phyloP scores from a whole-genome alignment of 495 filamentous ascomycete genomes.

The Chlorociboria aeruginascens region DNA sequence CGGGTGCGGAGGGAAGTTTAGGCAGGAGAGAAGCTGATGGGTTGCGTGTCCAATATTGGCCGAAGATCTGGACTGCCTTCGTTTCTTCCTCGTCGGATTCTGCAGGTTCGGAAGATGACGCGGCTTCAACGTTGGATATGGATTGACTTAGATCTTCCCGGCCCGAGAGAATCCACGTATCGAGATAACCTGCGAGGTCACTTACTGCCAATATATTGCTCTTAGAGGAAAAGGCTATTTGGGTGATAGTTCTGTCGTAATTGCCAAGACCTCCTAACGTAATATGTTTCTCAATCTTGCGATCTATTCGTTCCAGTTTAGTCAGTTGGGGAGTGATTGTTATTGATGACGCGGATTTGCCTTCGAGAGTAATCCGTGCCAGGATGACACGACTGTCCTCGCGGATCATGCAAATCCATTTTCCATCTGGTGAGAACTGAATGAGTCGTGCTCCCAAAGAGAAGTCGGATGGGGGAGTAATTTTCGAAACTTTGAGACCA shows the following conservation, averaged over 20 bases:
- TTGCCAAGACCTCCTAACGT: constrained; percentile 57
- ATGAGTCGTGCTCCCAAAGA: constrained; percentile 54
- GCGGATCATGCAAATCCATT: constrained; percentile 68
- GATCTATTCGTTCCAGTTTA: constrained; percentile 45
- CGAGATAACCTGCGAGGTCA: constrained; percentile 76
- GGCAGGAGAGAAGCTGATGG: constrained; percentile 61
- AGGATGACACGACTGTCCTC: constrained; percentile 75
- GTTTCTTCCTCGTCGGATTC: constrained; percentile 31
- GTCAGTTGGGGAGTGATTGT: constrained; percentile 33
- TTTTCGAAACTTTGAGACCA: constrained; percentile 53
- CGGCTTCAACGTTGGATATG: constrained; percentile 8
- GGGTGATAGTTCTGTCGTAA: constrained; percentile 67
- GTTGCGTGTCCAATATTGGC: constrained; percentile 53
- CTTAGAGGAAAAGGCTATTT: constrained; percentile 68
- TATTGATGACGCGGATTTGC: constrained; percentile 36
- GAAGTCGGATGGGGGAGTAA: constrained; percentile 36
- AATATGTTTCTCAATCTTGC: constrained; percentile 41
- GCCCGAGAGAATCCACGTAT: constrained; percentile 65
- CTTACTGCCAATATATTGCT: constrained; percentile 64
- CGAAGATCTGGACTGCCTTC: constrained; percentile 13
- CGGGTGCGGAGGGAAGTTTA: constrained; percentile 55
- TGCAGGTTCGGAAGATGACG: constrained; percentile 15
- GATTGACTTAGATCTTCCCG: constrained; percentile 29
- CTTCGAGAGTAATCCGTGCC: constrained; percentile 39
- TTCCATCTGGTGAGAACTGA: constrained; percentile 59